phyloP scores from a whole-genome alignment of 176 grass and related monocot genomes.

The Bolboschoenus planiculmis region DNA sequence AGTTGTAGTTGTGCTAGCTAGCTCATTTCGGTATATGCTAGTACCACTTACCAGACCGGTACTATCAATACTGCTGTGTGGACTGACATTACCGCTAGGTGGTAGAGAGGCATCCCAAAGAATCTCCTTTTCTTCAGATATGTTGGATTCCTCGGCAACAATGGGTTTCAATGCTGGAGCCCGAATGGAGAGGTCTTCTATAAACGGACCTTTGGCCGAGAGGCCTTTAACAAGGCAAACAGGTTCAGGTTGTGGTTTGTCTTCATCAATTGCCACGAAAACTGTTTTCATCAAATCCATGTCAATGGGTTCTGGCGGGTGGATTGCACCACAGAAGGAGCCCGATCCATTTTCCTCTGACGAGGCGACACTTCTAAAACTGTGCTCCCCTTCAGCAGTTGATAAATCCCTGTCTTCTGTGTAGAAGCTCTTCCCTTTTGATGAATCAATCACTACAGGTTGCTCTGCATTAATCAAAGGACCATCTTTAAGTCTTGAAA shows the following conservation, averaged over 20 bases:
- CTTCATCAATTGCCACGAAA: conserved; percentile 78
- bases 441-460: conserved; percentile 37
- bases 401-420: conserved; percentile 52
- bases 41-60: conserved; percentile 46
- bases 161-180: conserved; percentile 45
- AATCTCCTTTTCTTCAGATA: conserved; percentile 78
- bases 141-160: conserved; percentile 17
- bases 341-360: conserved; percentile 54
- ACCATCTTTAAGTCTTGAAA: neutral
- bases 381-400: conserved; percentile 48
- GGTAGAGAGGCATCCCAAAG: conserved; percentile 90
- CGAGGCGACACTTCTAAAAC: conserved; percentile 71
- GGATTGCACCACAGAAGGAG: conserved; percentile 80
- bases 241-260: conserved; percentile 33
- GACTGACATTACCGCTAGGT: conserved; percentile 90
- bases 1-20: conserved; percentile 27
- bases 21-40: conserved; percentile 57
- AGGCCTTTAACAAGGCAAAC: conserved; percentile 45
- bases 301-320: conserved; percentile 77
- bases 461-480: conserved; percentile 32
- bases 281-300: conserved; percentile 91
- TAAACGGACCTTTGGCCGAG: conserved; percentile 60
- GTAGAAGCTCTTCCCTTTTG: conserved; percentile 52
- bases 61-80: conserved; percentile 93
- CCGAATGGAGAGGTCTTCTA: conserved; percentile 56